Conservation (phyloP, 2,329 filamentous ascomycete species). For the Ilyonectria robusta region DNA sequence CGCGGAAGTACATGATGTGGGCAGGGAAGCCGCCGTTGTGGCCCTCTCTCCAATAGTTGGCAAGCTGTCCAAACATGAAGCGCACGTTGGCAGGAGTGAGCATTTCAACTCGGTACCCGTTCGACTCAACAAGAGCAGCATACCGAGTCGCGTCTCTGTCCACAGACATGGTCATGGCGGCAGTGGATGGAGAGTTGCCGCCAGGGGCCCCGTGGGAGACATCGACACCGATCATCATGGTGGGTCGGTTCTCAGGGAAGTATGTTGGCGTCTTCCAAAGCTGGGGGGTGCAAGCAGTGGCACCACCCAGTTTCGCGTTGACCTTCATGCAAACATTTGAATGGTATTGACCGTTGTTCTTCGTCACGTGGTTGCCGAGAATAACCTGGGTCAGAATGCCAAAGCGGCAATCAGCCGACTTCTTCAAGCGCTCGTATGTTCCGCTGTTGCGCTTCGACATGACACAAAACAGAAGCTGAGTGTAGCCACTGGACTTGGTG, state of each 20-base stretch:
- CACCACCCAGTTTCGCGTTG: conserved; percentile 93
- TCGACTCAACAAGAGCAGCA: conserved; percentile 84
- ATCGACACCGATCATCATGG: conserved; percentile 91
- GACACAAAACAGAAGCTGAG: conserved; percentile 86
- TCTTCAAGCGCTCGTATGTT: conserved; percentile 89
- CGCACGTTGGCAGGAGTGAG: conserved; percentile 77
- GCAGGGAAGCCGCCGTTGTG: conserved; percentile 65
- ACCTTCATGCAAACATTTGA: conserved; percentile 98
- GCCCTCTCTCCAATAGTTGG: conserved; percentile 74
- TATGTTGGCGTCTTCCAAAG: conserved; percentile 54
- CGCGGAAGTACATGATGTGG: conserved; percentile 93
- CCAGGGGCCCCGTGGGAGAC: conserved; percentile 88
- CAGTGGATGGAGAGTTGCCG: conserved; percentile 78
- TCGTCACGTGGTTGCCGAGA: conserved; percentile 77
- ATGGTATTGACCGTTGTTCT: conserved; percentile 84
- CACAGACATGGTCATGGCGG: conserved; percentile 87
- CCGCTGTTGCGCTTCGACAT: conserved; percentile 79
- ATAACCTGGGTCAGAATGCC: conserved; percentile 89
- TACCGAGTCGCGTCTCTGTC: conserved; percentile 82
- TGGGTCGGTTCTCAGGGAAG: conserved; percentile 64
- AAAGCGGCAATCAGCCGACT: conserved; percentile 86
- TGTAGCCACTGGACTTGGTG: conserved; percentile 68
- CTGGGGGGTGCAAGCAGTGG: conserved; percentile 68
- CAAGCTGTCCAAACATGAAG: conserved; percentile 74
- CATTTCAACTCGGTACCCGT: conserved; percentile 86